Evolutionary conservation across 1,284 basidiomycete species (phyloP), one percentile per base, ranked within the genome.

Genomic region (Pyrrhoderma lamaoense): DNA sequence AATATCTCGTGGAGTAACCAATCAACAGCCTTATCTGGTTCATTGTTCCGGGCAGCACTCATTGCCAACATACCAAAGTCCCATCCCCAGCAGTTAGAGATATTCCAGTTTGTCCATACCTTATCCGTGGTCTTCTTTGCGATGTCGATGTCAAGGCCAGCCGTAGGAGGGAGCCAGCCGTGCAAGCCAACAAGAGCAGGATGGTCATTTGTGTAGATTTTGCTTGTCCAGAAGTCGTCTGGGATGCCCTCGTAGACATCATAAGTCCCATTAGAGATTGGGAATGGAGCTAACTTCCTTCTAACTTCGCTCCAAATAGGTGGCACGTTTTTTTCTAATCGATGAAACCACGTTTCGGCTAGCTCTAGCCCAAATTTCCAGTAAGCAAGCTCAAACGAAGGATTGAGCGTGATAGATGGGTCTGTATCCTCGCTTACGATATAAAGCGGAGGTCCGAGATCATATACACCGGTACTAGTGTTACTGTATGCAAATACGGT

Each of bases 61-160:
- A 82, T 78, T 0, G 78, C 78, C 2, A 80, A 71, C 73, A 80
- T 75, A 0, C 77, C 75, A 57, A 80, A 80, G 61, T 80, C 79
- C 79, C 78, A 81, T 39, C 76, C 77, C 76, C 76, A 79, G 54
- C 70, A 72, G 54, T 77, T 73, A 14, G 70, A 72, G 35, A 75
- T 66, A 56, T 80, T 80, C 79, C 79, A 82, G 47, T 65, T 64
- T 11, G 65, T 62, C 72, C 75, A 78, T 0, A 77, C 74, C 57
- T 75, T 79, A 57, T 76, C 71, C 34, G 74, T 71, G 0, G 79
- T 82, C 34, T 61, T 54, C 49, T 71, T 74, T 21, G 75, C 72
- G 31, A 72, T 69, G 13, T 64, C 60, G 13, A 75, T 8, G 56
- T 77, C 70, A 43, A 82, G 58, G 3, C 71, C 74, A 1, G 67